Conservation (phyloP, 2,329 filamentous ascomycete species). For the Metarhizium album region DNA sequence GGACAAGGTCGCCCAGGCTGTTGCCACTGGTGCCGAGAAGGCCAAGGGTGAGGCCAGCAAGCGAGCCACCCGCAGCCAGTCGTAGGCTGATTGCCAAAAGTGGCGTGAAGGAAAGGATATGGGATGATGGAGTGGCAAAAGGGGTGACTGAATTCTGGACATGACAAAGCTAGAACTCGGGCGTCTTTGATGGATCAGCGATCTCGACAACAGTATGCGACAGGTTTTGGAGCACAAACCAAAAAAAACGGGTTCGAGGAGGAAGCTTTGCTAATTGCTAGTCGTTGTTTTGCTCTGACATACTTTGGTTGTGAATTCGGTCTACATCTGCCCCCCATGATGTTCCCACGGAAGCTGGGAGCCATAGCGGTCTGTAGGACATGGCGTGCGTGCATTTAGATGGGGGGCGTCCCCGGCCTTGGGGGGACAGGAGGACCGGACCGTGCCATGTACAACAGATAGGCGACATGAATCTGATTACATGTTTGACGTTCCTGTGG, state of each 20-base stretch:
- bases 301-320: background rate
- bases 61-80: conserved; percentile 47
- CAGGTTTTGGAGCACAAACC: background rate
- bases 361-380: conserved; percentile 1
- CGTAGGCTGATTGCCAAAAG: conserved; percentile 21
- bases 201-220: background rate
- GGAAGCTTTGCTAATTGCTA: conserved; percentile 4
- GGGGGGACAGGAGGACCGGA: no score
- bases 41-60: conserved; percentile 63
- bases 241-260: background rate
- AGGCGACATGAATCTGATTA: conserved; percentile 3
- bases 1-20: conserved; percentile 51
- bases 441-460: conserved; percentile 5
- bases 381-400: conserved; percentile 5
- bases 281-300: conserved; percentile 1
- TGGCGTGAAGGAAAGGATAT: background rate
- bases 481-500: background rate
- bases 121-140: background rate
- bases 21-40: conserved; percentile 54
- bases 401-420: conserved; percentile 4
- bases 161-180: background rate
- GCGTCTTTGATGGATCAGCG: background rate
- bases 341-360: background rate
- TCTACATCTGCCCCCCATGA: background rate
- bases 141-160: background rate